Conservation (phyloP, 1,139 yeast genomes). For the Hyphopichia buzzinii region DNA sequence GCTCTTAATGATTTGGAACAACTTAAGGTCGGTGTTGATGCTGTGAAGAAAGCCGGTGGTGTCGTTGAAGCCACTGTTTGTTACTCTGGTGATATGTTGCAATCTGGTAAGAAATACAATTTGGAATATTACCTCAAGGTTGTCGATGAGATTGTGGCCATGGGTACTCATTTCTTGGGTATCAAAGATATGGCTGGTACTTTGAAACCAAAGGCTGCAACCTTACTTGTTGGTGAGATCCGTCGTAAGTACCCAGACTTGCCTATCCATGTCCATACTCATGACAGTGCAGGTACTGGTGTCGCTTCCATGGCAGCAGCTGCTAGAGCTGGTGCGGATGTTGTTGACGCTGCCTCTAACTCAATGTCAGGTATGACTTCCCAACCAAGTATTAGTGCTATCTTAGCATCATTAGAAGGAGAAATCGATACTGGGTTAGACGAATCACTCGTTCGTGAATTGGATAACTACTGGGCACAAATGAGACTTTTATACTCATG, state of each 20-base stretch:
- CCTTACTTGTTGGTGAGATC: constrained; percentile 69
- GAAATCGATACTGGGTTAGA: constrained; percentile 74
- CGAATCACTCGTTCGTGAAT: constrained; percentile 66
- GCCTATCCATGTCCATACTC: constrained; percentile 98
- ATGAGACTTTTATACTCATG: constrained; percentile 95
- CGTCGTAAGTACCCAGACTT: constrained; percentile 87
- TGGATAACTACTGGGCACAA: constrained; percentile 97
- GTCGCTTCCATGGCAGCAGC: constrained; percentile 95
- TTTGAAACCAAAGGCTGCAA: constrained; percentile 92
- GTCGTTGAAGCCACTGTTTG: constrained; percentile 98
- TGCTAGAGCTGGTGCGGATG: constrained; percentile 96
- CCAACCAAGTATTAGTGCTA: constrained; percentile 93
- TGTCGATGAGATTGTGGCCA: constrained; percentile 77
- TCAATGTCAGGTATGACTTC: constrained; percentile 98
- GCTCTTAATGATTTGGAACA: constrained; percentile 96
- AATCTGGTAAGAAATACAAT: constrained; percentile 92
- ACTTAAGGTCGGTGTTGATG: constrained; percentile 95
- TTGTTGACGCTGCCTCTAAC: constrained; percentile 95
- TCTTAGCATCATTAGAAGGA: constrained; percentile 90
- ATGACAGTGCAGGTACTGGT: constrained; percentile 99
- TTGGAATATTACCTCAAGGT: constrained; percentile 81
- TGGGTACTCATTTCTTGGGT: constrained; percentile 97
- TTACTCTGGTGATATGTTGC: constrained; percentile 98
- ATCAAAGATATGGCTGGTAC: constrained; percentile 99
- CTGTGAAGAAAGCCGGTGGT: constrained; percentile 97